Evolutionary conservation across 139 green algal species (phyloP), one percentile per base, ranked within the genome.

Genomic region (Auxenochlorella pyrenoidosa): DNA sequence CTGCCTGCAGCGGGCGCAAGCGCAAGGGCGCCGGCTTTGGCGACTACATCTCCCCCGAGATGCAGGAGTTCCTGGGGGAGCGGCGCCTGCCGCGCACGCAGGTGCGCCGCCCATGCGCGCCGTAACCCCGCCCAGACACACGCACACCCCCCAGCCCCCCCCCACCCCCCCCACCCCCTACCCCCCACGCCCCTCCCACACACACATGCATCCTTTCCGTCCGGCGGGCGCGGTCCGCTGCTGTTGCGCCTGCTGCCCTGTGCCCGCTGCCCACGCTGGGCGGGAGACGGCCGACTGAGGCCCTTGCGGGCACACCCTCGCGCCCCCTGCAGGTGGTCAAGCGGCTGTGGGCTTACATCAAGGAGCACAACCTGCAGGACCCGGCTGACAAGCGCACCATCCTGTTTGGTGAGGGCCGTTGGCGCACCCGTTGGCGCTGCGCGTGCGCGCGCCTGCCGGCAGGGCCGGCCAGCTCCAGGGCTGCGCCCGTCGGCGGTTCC

Each of bases 261-360:
- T 80, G 73, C 41, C 30, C 22, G 21, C 40, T 41, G 19, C 22
- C 40, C 32, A 54, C 47, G 47, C 10, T 54, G 47, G 10, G 10
- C 6, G 47, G 47, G 6, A 6, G 47, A 54, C 47, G 6, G 47
- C n/a, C 8, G 47, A 54, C 8, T 6, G 47, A 54, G 47, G 15
- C 13, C 21, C 43, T 18, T 71, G 26, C 6, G 10, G 41, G 26
- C 60, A 41, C 0, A 32, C 22, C 32, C 60, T 21, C 5, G 15
- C 1, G 28, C 43, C n/a, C 54, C 19, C 22, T 63, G 28, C 86
- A 93, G 87, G 95, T 98, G 30, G 94, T 97, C 4, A 97, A 97
- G 88, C 82, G 79, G 30, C 86, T 98, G 34, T 98, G 96, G 96
- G 93, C 91, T 18, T 95, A 98, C 90, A 97, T 98, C 79, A 96